Base-by-base conservation (phyloP, 345 rosid genomes). In the Leavenworthia alabamica region DNA sequence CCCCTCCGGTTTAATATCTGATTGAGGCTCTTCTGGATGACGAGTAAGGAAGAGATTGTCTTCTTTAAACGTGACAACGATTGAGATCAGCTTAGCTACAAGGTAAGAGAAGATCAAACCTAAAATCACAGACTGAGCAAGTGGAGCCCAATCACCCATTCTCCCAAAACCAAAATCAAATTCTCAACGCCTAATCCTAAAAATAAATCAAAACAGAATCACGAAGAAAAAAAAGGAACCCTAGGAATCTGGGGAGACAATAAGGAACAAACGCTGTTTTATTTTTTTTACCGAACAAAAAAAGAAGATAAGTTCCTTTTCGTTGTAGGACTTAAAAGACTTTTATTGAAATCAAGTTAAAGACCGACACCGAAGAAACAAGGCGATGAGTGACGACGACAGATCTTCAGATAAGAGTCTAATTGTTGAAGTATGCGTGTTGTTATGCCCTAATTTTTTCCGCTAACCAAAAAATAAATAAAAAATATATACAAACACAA, bases 101-200 rank as follows among this genome's bases (percentile, higher is more conserved):
- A 92, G 93, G 75, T 83, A 92, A 26, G 98, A 84, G 81, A 88
- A 88, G 33, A 88, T 60, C 46, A 88, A 81, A 50, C 93, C 95
- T 4, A 92, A 36, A 78, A 92, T 24, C 31, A 88, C 75, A 28
- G 98, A 86, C 68, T 85, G 95, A 22, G 85, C 67, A 31, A 86
- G 78, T 29, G 78, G 85, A 36, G 81, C 82, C 96, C 96, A 92
- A 29, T 92, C 96, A 56, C 70, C 85, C 90, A 82, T 81, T 61
- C n/a, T n/a, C n/a, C n/a, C n/a, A n/a, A n/a, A n/a, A n/a, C n/a
- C n/a, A n/a, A n/a, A n/a, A n/a, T n/a, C n/a, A n/a, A n/a, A n/a
- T n/a, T n/a, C 50, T 40, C 60, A 19, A 47, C 64, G 57, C 49
- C 16, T 28, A 54, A 55, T 33, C 64, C 57, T 1, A 8, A 28